phyloP scores from a whole-genome alignment of 2,329 filamentous ascomycete species.

The Apiospora arundinis region DNA sequence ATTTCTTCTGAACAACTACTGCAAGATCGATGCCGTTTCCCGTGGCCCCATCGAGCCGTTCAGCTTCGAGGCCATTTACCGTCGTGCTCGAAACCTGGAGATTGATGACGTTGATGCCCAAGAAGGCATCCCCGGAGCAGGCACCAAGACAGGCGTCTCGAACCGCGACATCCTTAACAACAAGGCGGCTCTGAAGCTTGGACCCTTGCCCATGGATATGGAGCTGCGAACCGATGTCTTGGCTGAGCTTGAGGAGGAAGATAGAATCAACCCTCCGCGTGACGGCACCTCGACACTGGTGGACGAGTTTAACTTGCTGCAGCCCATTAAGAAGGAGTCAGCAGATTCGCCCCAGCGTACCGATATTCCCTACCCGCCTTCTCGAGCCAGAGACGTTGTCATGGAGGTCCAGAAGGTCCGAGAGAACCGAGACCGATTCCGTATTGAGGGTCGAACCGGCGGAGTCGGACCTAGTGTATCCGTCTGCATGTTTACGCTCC shows the following conservation, averaged over 20 bases:
- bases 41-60: conserved; percentile 70
- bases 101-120: conserved; percentile 68
- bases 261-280: conserved; percentile 74
- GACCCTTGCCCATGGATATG: conserved; percentile 81
- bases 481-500: conserved; percentile 97
- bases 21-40: conserved; percentile 62
- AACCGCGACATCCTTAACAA: conserved; percentile 67
- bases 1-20: conserved; percentile 70
- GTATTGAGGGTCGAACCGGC: conserved; percentile 82
- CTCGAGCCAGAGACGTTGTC: conserved; percentile 85
- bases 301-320: conserved; percentile 84
- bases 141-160: conserved; percentile 62
- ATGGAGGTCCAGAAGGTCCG: conserved; percentile 95
- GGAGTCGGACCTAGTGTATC: conserved; percentile 84
- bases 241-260: conserved; percentile 85
- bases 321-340: conserved; percentile 86
- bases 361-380: conserved; percentile 85
- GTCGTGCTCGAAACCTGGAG: conserved; percentile 65
- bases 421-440: conserved; percentile 90
- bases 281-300: conserved; percentile 76
- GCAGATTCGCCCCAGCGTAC: conserved; percentile 80
- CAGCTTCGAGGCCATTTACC: conserved; percentile 66
- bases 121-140: conserved; percentile 66
- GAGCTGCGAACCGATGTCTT: conserved; percentile 86
- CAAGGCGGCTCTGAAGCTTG: conserved; percentile 71